These are phyloP conservation scores for Bidens hawaiensis DNA, from an alignment of 140 eudicot species.

Conservation along the genomic window DNA sequence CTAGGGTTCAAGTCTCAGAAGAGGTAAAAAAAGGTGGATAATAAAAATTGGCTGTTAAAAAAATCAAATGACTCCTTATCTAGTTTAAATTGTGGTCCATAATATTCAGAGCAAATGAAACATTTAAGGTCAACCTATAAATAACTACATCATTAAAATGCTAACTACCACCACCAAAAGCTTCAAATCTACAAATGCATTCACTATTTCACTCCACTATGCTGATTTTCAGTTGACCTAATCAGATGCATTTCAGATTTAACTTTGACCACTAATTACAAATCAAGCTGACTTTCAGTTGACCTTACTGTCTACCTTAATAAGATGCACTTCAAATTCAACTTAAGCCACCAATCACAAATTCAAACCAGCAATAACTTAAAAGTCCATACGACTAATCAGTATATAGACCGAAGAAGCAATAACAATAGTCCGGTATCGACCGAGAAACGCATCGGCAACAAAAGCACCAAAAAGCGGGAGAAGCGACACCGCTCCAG, in stretches of 20 bases:
- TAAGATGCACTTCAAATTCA: not conserved
- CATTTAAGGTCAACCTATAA: not conserved
- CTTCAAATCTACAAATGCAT: not conserved
- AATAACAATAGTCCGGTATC: slow-evolving; percentile 49
- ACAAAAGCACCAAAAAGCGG: slow-evolving; percentile 62
- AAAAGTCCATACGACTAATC: slow-evolving; percentile 24
- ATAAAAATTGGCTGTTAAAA: too few relatives aligned
- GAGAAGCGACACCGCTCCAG: slow-evolving; percentile 45
- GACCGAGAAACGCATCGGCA: slow-evolving; percentile 58
- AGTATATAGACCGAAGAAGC: slow-evolving; percentile 49
- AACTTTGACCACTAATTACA: not conserved
- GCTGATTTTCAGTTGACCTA: not conserved
- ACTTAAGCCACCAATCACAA: not conserved
- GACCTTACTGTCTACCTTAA: not conserved
- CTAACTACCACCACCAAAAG: not conserved
- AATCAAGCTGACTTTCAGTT: not conserved
- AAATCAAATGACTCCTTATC: not conserved
- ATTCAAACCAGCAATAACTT: not conserved
- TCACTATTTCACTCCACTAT: not conserved
- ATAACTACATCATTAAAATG: not conserved
- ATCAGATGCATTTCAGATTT: not conserved
- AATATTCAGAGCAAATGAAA: not conserved
- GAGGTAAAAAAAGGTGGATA: too few relatives aligned
- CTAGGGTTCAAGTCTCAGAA: too few relatives aligned
- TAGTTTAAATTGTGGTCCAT: not conserved